These are phyloP conservation scores for Aspergillus tubingensis DNA, from an alignment of 2,329 filamentous ascomycete species.

Conservation along the genomic window DNA sequence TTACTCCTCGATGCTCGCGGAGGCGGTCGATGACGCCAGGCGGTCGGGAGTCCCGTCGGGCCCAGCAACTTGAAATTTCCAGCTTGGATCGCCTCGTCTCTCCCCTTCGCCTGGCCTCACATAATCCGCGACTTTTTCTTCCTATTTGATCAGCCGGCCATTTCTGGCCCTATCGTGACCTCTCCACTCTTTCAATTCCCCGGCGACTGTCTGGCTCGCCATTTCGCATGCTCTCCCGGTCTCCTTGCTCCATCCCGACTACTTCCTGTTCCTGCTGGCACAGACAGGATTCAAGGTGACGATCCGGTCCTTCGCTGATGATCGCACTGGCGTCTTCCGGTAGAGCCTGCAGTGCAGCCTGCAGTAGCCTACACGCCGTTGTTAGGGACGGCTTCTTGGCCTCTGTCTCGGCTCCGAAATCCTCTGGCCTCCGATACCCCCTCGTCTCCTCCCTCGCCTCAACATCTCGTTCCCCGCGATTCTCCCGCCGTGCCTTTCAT, in stretches of 20 bases:
- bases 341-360: constrained; percentile 37
- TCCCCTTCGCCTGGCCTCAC: neutral
- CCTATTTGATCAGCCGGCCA: neutral
- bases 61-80: neutral
- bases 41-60: constrained; percentile 15
- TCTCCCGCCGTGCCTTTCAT: constrained; percentile 29
- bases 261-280: constrained; percentile 8
- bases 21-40: constrained; percentile 12
- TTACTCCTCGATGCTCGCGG: neutral
- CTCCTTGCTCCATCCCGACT: neutral
- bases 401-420: constrained; percentile 16
- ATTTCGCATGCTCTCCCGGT: neutral
- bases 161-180: neutral
- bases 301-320: constrained; percentile 33
- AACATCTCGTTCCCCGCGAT: constrained; percentile 7
- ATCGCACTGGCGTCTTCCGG: constrained; percentile 30
- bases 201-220: neutral
- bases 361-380: constrained; percentile 35
- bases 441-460: constrained; percentile 13
- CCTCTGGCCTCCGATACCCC: constrained; percentile 14
- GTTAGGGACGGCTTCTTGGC: constrained; percentile 24
- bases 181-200: neutral
- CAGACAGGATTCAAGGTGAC: constrained; percentile 21
- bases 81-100: neutral
- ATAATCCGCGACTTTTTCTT: neutral